phyloP scores from a whole-genome alignment of 306 rosid genomes.

The Vigna mungo region DNA sequence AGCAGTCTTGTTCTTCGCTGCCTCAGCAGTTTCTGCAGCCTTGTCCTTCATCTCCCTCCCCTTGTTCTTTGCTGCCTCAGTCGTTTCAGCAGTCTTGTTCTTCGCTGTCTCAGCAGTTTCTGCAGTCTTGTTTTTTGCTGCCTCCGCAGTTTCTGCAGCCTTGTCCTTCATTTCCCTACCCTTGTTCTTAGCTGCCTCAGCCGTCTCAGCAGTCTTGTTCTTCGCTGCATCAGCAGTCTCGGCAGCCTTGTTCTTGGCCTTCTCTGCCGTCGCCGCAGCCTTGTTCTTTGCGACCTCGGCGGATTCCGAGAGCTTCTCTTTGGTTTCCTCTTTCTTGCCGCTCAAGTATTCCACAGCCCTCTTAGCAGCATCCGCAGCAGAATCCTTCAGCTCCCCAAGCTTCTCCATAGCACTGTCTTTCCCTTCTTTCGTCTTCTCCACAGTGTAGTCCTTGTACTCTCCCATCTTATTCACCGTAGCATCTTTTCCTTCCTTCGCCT shows the following conservation, averaged over 20 bases:
- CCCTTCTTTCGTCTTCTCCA: slow-evolving; percentile 65
- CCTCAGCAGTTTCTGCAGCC: not conserved
- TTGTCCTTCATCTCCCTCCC: too few relatives aligned
- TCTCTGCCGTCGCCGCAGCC: slow-evolving; percentile 31
- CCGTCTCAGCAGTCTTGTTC: slow-evolving; percentile 26
- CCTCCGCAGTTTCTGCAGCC: slow-evolving; percentile 46
- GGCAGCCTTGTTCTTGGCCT: slow-evolving; percentile 33
- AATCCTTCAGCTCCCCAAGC: slow-evolving; percentile 65
- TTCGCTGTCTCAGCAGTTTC: slow-evolving; percentile 46
- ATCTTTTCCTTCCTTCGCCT: slow-evolving; percentile 47
- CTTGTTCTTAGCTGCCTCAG: slow-evolving; percentile 11
- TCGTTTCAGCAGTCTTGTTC: slow-evolving; percentile 27
- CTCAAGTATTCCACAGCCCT: slow-evolving; percentile 66
- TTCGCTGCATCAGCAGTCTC: slow-evolving; percentile 46
- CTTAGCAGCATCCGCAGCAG: slow-evolving; percentile 66
- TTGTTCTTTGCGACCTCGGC: slow-evolving; percentile 49
- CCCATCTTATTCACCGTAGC: slow-evolving; percentile 23
- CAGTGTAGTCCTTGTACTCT: slow-evolving; percentile 51
- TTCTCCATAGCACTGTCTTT: slow-evolving; percentile 57
- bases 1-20: slow-evolving; percentile 29
- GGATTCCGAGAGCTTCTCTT: slow-evolving; percentile 53
- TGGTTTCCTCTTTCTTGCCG: slow-evolving; percentile 67
- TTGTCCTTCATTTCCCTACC: slow-evolving; percentile 5
- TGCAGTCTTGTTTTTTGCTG: slow-evolving; percentile 28
- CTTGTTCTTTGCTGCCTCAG: slow-evolving; percentile 11